Conservation (phyloP, 805 yeast species). For the Ogataea wickerhamii region DNA sequence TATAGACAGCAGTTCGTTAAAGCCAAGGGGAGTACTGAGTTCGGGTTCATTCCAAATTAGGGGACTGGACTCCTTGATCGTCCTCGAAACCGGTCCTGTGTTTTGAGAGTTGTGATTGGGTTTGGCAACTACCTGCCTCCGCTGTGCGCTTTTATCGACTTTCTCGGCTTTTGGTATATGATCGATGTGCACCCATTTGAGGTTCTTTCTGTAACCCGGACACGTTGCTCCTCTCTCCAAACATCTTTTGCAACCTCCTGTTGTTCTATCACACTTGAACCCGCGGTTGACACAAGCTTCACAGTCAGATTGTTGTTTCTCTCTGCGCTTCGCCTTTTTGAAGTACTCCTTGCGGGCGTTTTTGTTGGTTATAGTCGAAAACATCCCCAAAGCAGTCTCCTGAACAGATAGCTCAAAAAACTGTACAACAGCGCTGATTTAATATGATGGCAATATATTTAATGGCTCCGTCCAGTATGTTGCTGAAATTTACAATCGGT, state of each 20-base stretch:
- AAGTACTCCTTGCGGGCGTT: conserved; percentile 7
- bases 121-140: background rate
- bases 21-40: background rate
- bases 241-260: conserved; percentile 3
- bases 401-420: too few species aligned
- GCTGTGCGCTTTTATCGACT: background rate
- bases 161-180: too few species aligned
- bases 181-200: conserved; percentile 3
- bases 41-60: background rate
- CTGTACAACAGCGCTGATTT: too few species aligned
- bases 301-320: conserved; percentile 2
- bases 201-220: conserved; percentile 4
- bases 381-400: background rate
- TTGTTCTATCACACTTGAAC: background rate
- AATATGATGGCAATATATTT: too few species aligned
- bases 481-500: too few species aligned
- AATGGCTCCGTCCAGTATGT: too few species aligned
- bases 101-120: background rate
- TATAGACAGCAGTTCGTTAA: background rate
- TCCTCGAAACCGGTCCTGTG: background rate
- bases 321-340: conserved; percentile 2
- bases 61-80: background rate
- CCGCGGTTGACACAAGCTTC: conserved; percentile 1
- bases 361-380: conserved; percentile 2
- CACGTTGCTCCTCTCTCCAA: conserved; percentile 1